Evolutionary conservation across 2,329 filamentous ascomycete genomes (phyloP), one percentile per base, ranked within the genome.

Genomic region (Arthrobotrys iridis): DNA sequence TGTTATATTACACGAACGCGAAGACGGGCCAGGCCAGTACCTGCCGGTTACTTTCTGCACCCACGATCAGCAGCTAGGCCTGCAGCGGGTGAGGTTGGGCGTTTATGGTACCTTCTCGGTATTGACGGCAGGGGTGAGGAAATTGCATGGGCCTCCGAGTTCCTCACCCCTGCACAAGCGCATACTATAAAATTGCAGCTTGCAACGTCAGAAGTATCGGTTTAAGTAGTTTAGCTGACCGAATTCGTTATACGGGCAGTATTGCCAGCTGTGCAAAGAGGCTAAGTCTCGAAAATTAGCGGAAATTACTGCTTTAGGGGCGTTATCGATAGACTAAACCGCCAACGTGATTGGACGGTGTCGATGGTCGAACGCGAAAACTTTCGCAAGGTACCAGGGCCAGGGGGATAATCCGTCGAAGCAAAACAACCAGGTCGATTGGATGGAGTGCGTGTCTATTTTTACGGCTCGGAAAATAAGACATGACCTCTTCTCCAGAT

Each of bases 301-400:
- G 71, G 71, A 75, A 75, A 75, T 75, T 75, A 50, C 71, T 43
- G 28, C 52, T 45, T 57, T 65, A 60, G 63, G 64, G 57, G 71
- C 71, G 55, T 75, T 75, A 75, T 75, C 71, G 71, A 75, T 75
- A 75, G 63, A 46, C 63, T 60, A 63, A 55, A 45, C 62, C 15
- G 28, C 33, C 62, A 67, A 52, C 33, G 45, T 65, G 71, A 68
- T 68, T 75, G 43, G 41, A 52, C n/a, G 28, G 59, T 46, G 37
- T 37, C 60, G 40, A 45, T 59, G 28, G 35, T 68, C 26, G 57
- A 68, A 75, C 71, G 71, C 70, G 70, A 74, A 60, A 55, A 60
- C 40, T 50, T 18, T 62, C 50, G 50, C 46, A 52, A 52, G 60
- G 62, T 52, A 41, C 63, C 41, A 18, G 63, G 63, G 24, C 30